A percentile compares a stretch with the other conserved stretches of the same genome.
These are phyloP conservation scores for Alternaria arbusti DNA, from an alignment of 2,329 filamentous ascomycete genomes.

Conservation along the genomic window DNA sequence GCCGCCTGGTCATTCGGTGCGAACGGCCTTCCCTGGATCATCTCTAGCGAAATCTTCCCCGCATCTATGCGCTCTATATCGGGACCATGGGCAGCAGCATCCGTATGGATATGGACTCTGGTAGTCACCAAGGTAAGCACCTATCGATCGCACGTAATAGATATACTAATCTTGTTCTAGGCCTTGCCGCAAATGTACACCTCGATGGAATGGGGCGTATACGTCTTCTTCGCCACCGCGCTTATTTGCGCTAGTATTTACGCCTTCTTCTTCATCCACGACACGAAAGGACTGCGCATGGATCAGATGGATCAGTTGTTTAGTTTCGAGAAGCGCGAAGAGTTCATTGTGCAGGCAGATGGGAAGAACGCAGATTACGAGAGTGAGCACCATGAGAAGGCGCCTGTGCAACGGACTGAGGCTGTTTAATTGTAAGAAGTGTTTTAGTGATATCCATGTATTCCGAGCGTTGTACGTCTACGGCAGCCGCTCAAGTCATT, in stretches of 20 bases:
- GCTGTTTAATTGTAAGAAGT: not conserved
- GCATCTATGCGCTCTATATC: slow-evolving; percentile 47
- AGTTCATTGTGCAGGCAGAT: slow-evolving; percentile 3
- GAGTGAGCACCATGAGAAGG: slow-evolving; percentile 27
- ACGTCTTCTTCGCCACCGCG: slow-evolving; percentile 51
- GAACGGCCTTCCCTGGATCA: slow-evolving; percentile 53
- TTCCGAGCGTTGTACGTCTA: not conserved
- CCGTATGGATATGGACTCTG: slow-evolving; percentile 50
- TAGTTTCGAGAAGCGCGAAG: slow-evolving; percentile 34
- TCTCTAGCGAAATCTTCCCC: slow-evolving; percentile 54
- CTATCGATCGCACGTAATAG: not conserved
- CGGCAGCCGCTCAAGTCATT: not conserved
- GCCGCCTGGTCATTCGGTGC: slow-evolving; percentile 49
- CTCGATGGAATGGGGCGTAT: slow-evolving; percentile 48
- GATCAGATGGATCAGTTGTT: slow-evolving; percentile 50
- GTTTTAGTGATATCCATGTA: not conserved
- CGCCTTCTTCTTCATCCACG: slow-evolving; percentile 50
- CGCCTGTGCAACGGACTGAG: not conserved
- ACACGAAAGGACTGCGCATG: slow-evolving; percentile 48
- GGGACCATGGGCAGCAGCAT: slow-evolving; percentile 46
- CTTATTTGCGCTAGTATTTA: slow-evolving; percentile 47
- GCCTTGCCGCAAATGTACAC: slow-evolving; percentile 51
- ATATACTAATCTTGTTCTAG: slow-evolving; percentile 19
- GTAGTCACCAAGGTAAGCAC: not conserved
- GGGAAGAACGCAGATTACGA: slow-evolving; percentile 16